Conservation (phyloP, 768 basidiomycete species). For the Rhizopogon rudus region DNA sequence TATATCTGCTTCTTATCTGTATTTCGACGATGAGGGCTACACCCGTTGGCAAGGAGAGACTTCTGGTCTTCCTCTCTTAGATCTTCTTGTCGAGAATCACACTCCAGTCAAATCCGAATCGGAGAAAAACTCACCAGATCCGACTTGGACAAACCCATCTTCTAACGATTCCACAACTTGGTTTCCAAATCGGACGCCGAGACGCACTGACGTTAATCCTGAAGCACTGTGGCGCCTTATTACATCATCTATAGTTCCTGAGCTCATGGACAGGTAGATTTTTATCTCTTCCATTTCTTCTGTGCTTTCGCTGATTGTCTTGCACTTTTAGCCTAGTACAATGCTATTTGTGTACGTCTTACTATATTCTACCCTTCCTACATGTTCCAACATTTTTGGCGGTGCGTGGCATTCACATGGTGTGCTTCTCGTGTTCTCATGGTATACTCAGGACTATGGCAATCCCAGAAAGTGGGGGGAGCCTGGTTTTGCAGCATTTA, state of each 20-base stretch:
- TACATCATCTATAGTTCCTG: slow-evolving; percentile 81
- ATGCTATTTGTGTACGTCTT: slow-evolving; percentile 88
- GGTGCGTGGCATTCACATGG: slow-evolving; percentile 34
- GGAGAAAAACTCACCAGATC: slow-evolving; percentile 17
- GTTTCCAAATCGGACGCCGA: slow-evolving; percentile 81
- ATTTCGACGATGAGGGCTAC: slow-evolving; percentile 84
- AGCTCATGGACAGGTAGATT: slow-evolving; percentile 87
- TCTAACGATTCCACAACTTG: slow-evolving; percentile 46
- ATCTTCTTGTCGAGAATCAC: slow-evolving; percentile 74
- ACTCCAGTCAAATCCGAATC: slow-evolving; percentile 34
- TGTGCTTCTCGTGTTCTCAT: slow-evolving; percentile 12
- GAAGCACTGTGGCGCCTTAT: slow-evolving; percentile 85
- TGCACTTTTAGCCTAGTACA: slow-evolving; percentile 57
- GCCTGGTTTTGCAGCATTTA: slow-evolving; percentile 91
- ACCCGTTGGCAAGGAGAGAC: slow-evolving; percentile 92
- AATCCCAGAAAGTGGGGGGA: slow-evolving; percentile 95
- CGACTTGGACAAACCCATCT: slow-evolving; percentile 26
- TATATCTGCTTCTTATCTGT: slow-evolving; percentile 74
- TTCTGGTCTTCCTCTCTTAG: slow-evolving; percentile 84
- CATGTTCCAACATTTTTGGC: slow-evolving; percentile 87
- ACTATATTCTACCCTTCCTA: slow-evolving; percentile 87
- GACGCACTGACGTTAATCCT: slow-evolving; percentile 77
- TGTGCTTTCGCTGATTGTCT: slow-evolving; percentile 10
- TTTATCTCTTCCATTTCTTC: slow-evolving; percentile 6
- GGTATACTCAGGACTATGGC: slow-evolving; percentile 68